Evolutionary conservation across 23 red algal species (phyloP), one percentile per base, ranked within the genome.

Genomic region (Gracilaria domingensis): DNA sequence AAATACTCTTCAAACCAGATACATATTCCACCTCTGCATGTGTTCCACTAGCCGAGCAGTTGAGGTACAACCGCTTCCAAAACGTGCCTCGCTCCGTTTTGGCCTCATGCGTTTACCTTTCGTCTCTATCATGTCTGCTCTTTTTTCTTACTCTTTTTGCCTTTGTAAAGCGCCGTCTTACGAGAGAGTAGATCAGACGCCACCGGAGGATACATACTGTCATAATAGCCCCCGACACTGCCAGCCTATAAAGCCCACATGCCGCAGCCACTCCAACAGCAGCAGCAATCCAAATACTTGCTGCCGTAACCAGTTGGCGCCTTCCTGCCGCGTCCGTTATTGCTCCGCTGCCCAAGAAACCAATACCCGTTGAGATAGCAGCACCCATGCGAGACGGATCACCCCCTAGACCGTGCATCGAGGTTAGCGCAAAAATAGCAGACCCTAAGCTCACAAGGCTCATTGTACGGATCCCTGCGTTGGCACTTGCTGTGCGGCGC

Each of bases 231-330:
- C 93, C 93, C 40, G 78, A 58, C 8, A 95, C 18, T 7, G 85
- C 93, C 34, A 95, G 49, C 23, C 79, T 29, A 39, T 33, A 83
- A 66, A 96, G 79, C 13, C 84, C 94, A 8, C 35, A 62, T 2
- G 82, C 94, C n/a, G 72, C 70, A 2, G 94, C 94, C 29, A 96
- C 88, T 25, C 94, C 94, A 14, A 92, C 14, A 1, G 87, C 81
- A 30, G 94, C 94, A 44, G 94, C 74, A 58, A 96, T 82, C 94
- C 94, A 96, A 35, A 96, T 85, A 36, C 72, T 82, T 21, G 88
- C 88, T 8, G 94, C 87, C 2, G 94, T 96, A n/a, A 90, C 69
- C 26, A 96, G 62, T n/a, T 85, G 70, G 25, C 58, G 40, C 18
- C 75, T 70, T 18, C 79, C 85, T 53, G 70, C 57, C 20, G 37